Evolutionary conservation across 371 early-diverging fungal species (phyloP).

Genomic region (Apophysomyces elegans): DNA sequence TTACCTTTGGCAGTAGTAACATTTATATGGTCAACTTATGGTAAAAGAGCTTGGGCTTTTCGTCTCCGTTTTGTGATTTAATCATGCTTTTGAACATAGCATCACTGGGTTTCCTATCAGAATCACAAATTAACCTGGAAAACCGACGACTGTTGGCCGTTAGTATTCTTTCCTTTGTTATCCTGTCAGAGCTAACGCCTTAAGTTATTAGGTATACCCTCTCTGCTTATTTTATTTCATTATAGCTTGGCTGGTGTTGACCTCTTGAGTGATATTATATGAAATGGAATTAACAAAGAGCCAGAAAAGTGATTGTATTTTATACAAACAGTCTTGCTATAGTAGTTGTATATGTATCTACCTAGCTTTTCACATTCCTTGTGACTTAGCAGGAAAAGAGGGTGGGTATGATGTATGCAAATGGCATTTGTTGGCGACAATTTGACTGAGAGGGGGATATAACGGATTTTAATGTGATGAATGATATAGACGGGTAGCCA

Average conservation of each 20-base stretch:
- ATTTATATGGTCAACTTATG: conserved; percentile 85
- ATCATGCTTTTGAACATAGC: conserved; percentile 50
- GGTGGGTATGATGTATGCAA: background rate
- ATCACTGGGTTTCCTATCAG: conserved; percentile 86
- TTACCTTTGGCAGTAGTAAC: conserved; percentile 71
- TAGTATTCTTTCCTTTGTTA: conserved; percentile 11
- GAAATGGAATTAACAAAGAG: background rate
- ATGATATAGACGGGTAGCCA: conserved; percentile 11
- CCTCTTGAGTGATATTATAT: conserved; percentile 45
- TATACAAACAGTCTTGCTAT: too few species aligned
- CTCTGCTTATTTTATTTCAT: conserved; percentile 91
- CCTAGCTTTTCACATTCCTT: too few species aligned
- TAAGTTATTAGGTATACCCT: conserved; percentile 65
- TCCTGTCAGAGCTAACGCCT: background rate
- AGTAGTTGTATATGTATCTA: too few species aligned
- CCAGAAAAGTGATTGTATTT: background rate
- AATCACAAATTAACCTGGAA: conserved; percentile 67
- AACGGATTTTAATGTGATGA: conserved; percentile 10
- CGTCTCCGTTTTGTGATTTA: background rate
- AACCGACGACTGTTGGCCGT: conserved; percentile 86
- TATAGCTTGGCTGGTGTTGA: conserved; percentile 89
- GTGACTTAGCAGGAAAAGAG: background rate
- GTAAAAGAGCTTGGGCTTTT: conserved; percentile 33
- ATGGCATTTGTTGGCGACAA: too few species aligned
- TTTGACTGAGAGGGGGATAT: too few species aligned